Base-by-base conservation (phyloP, 164 flowering plant genomes). In the Piper betle region DNA sequence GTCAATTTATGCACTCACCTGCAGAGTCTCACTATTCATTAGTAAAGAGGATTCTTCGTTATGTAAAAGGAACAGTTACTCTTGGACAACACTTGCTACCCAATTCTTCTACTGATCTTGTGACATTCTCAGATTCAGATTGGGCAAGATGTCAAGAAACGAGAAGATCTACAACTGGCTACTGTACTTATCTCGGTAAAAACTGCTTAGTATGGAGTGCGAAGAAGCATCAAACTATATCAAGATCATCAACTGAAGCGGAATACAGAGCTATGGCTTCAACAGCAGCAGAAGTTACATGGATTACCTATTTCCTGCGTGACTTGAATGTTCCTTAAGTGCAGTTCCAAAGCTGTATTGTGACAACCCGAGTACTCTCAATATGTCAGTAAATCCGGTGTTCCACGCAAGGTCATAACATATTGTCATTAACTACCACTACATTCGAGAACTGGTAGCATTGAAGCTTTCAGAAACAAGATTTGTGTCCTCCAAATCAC, bases 201-300 rank as follows among this genome's bases (percentile, higher is more conserved):
- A 5, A 7, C 53, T 19, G 16, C 12, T 0, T 58, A 1, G 9
- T 15, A 20, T 58, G 60, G 60, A 37, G 39, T 13, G 8, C 60
- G 12, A 58, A 58, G 60, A 58, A 58, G 33, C 60, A 58, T 2
- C 12, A 37, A 5, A 37, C 40, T 7, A 37, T 58, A 9, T 58
- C 60, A 7, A 58, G 60, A 37, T 58, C 60, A 11, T 58, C 60
- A 5, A 39, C 39, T 58, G 60, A 58, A 58, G 37, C 60, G 6
- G 60, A 58, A 37, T 58, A 58, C n/a, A 37, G 60, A 11, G n/a
- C 60, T 15, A 58, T 58, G 60, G 40, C 2, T 37, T 48, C 52
- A 10, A 55, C 37, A 12, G 18, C 58, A n/a, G 19, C 58, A 11
- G 52, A 48, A 16, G 11, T 48, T 10, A 48, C 16, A 48, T 48